Percentiles rank a stretch among this genome's conserved stretches.
These are phyloP conservation scores for Leccinum discolor DNA, from an alignment of 1,284 basidiomycete genomes.

Conservation along the genomic window DNA sequence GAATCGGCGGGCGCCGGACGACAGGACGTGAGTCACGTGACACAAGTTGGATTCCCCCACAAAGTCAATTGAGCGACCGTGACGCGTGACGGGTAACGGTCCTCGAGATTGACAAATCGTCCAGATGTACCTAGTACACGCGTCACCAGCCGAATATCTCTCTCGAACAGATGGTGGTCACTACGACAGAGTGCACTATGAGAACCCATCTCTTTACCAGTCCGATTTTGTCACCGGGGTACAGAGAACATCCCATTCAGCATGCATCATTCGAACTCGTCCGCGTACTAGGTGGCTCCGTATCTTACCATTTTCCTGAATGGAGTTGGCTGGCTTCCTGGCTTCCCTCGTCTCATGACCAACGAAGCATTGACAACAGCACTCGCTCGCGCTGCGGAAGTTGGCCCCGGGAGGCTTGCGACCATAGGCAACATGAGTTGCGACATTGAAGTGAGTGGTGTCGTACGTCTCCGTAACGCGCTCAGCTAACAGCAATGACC, in stretches of 20 bases:
- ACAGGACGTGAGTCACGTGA: too few relatives aligned
- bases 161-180: slow-evolving; percentile 49
- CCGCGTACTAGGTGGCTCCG: slow-evolving; percentile 68
- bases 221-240: slow-evolving; percentile 76
- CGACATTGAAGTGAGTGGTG: slow-evolving; percentile 64
- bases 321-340: slow-evolving; percentile 80
- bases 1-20: too few relatives aligned
- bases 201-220: slow-evolving; percentile 61
- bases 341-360: slow-evolving; percentile 79
- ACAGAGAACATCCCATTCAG: slow-evolving; percentile 1
- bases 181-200: slow-evolving; percentile 72
- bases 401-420: slow-evolving; percentile 59
- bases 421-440: too few relatives aligned
- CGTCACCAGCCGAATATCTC: slow-evolving; percentile 73
- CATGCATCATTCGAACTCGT: neutral
- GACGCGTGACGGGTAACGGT: too few relatives aligned
- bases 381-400: slow-evolving; percentile 46
- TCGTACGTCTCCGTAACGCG: neutral
- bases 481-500: neutral
- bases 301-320: slow-evolving; percentile 85
- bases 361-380: slow-evolving; percentile 62
- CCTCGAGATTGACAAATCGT: slow-evolving; percentile 5
- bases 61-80: too few relatives aligned
- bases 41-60: too few relatives aligned
- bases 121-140: slow-evolving; percentile 80